These are phyloP conservation scores for Cordyceps javanica DNA, from an alignment of 2,329 filamentous ascomycete species.

Conservation along the genomic window DNA sequence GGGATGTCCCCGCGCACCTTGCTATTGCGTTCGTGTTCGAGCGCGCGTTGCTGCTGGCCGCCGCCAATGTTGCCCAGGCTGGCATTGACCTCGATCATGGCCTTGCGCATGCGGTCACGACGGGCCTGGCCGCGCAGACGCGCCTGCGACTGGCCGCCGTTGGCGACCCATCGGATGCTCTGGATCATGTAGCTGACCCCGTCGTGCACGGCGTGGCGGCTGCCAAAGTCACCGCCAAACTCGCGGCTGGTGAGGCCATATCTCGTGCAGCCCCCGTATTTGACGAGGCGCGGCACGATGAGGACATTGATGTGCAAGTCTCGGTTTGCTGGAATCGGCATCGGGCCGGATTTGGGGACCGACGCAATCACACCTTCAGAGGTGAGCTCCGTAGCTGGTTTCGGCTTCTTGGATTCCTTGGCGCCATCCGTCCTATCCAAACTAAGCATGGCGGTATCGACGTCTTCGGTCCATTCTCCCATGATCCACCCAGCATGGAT, in stretches of 20 bases:
- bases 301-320: slow-evolving; percentile 85
- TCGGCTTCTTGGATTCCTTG: slow-evolving; percentile 27
- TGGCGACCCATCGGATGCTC: slow-evolving; percentile 76
- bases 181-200: slow-evolving; percentile 85
- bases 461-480: slow-evolving; percentile 76
- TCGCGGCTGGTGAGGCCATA: slow-evolving; percentile 78
- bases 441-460: slow-evolving; percentile 63
- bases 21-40: slow-evolving; percentile 20
- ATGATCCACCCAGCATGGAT: slow-evolving; percentile 91
- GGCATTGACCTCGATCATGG: slow-evolving; percentile 45
- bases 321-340: slow-evolving; percentile 57
- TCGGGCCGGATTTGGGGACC: slow-evolving; percentile 55
- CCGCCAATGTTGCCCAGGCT: slow-evolving; percentile 27
- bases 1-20: slow-evolving; percentile 26
- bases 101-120: slow-evolving; percentile 50
- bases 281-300: slow-evolving; percentile 71
- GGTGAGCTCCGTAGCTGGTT: slow-evolving; percentile 25
- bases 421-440: slow-evolving; percentile 34
- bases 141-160: slow-evolving; percentile 58
- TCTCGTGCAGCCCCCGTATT: slow-evolving; percentile 68
- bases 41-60: slow-evolving; percentile 19
- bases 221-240: slow-evolving; percentile 54
- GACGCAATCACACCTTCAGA: slow-evolving; percentile 41
- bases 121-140: slow-evolving; percentile 50
- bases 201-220: slow-evolving; percentile 56